These are phyloP conservation scores for Cystobasidiaceae sp. DNA, from an alignment of 1,284 basidiomycete species.

Conservation along the genomic window DNA sequence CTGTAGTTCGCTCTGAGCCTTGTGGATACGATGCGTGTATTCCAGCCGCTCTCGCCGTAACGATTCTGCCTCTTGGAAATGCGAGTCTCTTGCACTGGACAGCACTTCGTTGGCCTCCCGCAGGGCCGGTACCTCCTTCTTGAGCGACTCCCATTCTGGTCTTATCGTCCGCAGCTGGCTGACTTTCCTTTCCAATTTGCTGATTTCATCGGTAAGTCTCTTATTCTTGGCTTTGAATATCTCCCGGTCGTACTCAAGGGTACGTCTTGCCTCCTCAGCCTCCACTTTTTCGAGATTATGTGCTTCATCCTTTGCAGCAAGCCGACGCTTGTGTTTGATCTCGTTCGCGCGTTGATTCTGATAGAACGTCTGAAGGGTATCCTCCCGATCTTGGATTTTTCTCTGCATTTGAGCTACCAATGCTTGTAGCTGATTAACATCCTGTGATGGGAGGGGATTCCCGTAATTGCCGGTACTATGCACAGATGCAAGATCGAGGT, in stretches of 20 bases:
- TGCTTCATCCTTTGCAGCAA: too few species aligned
- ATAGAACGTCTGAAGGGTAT: too few species aligned
- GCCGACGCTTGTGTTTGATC: background rate
- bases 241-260: background rate
- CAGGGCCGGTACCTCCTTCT: background rate
- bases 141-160: background rate
- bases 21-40: conserved; percentile 2
- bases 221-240: background rate
- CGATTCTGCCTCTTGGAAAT: background rate
- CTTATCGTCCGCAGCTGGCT: too few species aligned
- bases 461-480: background rate
- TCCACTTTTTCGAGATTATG: background rate
- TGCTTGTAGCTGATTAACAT: too few species aligned
- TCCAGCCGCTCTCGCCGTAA: background rate
- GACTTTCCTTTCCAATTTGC: background rate
- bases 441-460: too few species aligned
- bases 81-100: background rate
- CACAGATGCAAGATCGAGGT: background rate
- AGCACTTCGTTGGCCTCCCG: background rate
- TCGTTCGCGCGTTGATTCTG: too few species aligned
- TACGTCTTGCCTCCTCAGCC: background rate
- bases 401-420: too few species aligned
- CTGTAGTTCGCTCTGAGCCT: background rate
- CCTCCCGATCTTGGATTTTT: too few species aligned
- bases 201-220: background rate